phyloP scores from a whole-genome alignment of 1,284 basidiomycete genomes.

The Ganoderma lucidum region DNA sequence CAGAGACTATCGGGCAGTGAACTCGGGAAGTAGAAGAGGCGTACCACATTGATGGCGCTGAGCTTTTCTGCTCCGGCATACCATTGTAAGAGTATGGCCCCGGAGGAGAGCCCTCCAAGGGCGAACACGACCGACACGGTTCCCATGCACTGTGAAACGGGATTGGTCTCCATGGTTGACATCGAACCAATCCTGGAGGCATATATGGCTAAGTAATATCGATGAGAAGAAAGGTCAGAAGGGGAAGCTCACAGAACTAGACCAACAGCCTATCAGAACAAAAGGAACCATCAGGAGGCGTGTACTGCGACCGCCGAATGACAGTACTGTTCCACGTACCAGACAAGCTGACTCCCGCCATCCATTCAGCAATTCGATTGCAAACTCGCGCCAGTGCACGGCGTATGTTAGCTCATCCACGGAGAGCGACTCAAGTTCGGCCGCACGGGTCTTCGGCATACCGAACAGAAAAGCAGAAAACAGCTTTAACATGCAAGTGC shows the following conservation, averaged over 20 bases:
- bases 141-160: conserved; percentile 18
- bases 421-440: conserved; percentile 33
- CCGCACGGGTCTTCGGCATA: conserved; percentile 23
- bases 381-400: conserved; percentile 40
- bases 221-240: neutral
- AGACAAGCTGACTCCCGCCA: conserved; percentile 33
- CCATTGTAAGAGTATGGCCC: conserved; percentile 27
- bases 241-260: conserved; percentile 19
- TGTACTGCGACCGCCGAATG: neutral
- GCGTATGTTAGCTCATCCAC: conserved; percentile 36
- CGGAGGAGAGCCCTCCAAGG: conserved; percentile 19
- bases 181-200: conserved; percentile 13
- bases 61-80: conserved; percentile 29
- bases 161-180: conserved; percentile 12
- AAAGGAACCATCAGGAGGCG: neutral
- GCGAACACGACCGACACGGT: conserved; percentile 21
- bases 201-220: neutral
- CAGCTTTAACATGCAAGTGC: conserved; percentile 16
- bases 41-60: conserved; percentile 31
- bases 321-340: conserved; percentile 17
- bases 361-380: conserved; percentile 13
- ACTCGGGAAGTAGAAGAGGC: conserved; percentile 10
- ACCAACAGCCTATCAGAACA: conserved; percentile 15
- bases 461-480: conserved; percentile 33
- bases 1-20: neutral